Conservation (phyloP, 164 flowering plant genomes). For the Magnolia kwangsiensis region DNA sequence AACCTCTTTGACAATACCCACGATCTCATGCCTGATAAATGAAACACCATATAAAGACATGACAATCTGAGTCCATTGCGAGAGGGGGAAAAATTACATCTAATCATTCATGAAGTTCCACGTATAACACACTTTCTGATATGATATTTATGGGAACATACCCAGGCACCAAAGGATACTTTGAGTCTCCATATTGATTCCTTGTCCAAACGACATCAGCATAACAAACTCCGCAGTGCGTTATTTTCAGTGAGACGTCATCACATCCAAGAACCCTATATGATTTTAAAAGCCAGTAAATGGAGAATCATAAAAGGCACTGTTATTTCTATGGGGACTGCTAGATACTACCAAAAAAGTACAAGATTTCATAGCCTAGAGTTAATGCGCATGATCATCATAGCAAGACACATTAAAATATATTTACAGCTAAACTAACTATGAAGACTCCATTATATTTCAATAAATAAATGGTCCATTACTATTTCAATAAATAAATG, state of each 20-base stretch:
- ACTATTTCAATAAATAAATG: no score
- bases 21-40: constrained; percentile 77
- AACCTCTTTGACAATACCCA: constrained; percentile 67
- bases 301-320: neutral
- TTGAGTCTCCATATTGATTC: constrained; percentile 41
- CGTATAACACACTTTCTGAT: no score
- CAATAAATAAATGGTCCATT: no score
- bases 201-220: constrained; percentile 68
- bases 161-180: constrained; percentile 81
- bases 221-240: constrained; percentile 81
- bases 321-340: neutral
- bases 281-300: constrained; percentile 6
- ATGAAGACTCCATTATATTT: no score
- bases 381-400: neutral
- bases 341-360: neutral
- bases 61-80: neutral
- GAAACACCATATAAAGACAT: neutral
- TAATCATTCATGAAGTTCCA: no score
- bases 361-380: neutral
- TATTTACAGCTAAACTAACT: no score
- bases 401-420: neutral
- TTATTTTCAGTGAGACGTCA: constrained; percentile 59
- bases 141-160: constrained; percentile 19
- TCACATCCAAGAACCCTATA: constrained; percentile 46
- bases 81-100: no score